These are phyloP conservation scores for Diaporthe sp. DNA, from an alignment of 2,329 filamentous ascomycete species.

Conservation along the genomic window DNA sequence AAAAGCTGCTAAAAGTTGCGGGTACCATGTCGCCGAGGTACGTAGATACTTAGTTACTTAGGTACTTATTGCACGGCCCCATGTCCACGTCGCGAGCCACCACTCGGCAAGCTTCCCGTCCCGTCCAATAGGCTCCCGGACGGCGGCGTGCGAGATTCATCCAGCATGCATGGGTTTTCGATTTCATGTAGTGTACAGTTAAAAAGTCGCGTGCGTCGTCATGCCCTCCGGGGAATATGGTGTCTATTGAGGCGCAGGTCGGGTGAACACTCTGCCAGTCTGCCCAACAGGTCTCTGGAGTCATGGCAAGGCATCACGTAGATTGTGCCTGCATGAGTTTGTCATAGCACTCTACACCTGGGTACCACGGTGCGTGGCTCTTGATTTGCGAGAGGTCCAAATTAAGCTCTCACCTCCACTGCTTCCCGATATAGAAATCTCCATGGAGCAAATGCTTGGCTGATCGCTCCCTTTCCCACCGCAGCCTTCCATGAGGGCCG, in stretches of 20 bases:
- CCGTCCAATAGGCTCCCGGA: neutral
- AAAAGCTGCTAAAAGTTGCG: neutral
- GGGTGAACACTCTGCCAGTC: too few species aligned
- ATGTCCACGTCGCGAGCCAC: neutral
- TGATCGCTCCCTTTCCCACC: slow-evolving; percentile 12
- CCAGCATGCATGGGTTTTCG: neutral
- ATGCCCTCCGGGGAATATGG: neutral
- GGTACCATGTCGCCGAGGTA: neutral
- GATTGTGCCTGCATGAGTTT: neutral
- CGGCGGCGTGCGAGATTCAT: neutral
- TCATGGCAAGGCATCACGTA: neutral
- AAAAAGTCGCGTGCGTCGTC: neutral
- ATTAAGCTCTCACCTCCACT: slow-evolving; percentile 25
- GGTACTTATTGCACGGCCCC: neutral
- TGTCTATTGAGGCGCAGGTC: neutral
- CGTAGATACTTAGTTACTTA: too few species aligned
- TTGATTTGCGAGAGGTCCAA: neutral
- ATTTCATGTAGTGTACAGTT: neutral
- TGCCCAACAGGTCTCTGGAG: slow-evolving; percentile 1
- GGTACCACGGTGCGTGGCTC: neutral
- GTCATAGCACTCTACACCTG: neutral
- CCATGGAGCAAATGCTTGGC: slow-evolving; percentile 3
- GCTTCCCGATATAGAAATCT: slow-evolving; percentile 28
- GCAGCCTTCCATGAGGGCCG: neutral
- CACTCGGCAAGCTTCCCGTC: slow-evolving; percentile 21